A percentile compares a stretch with the other conserved stretches of the same genome.
Conservation (phyloP, 2,329 filamentous ascomycete species). For the Colletotrichum kahawae region DNA sequence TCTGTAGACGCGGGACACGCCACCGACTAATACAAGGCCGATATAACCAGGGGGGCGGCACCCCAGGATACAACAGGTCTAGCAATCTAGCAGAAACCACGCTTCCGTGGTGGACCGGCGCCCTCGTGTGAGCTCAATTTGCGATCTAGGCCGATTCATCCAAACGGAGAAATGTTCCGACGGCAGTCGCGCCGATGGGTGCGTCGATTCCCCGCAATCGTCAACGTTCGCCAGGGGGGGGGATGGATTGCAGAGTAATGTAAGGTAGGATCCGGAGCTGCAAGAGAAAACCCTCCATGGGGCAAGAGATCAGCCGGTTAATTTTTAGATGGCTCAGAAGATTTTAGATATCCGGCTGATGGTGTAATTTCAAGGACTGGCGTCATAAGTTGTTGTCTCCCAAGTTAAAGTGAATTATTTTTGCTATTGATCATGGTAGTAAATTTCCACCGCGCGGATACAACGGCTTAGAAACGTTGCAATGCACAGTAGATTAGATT, state of each 20-base stretch:
- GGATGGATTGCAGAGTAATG: neutral
- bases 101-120: neutral
- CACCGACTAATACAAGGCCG: neutral
- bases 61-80: neutral
- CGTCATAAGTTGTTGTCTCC: neutral
- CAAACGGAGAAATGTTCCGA: neutral
- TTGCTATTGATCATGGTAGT: rapidly evolving
- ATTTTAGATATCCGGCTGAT: neutral
- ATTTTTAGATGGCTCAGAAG: neutral
- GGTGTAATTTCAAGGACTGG: neutral
- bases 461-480: neutral
- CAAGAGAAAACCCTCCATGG: neutral
- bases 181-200: neutral
- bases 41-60: neutral
- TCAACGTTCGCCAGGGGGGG: neutral
- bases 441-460: neutral
- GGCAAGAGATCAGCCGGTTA: neutral
- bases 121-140: neutral
- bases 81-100: neutral
- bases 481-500: neutral
- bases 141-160: neutral
- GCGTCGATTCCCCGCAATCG: neutral
- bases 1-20: neutral
- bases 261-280: neutral
- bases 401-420: neutral